These are phyloP conservation scores for Penicillium angulare DNA, from an alignment of 495 filamentous ascomycete genomes.

Conservation along the genomic window DNA sequence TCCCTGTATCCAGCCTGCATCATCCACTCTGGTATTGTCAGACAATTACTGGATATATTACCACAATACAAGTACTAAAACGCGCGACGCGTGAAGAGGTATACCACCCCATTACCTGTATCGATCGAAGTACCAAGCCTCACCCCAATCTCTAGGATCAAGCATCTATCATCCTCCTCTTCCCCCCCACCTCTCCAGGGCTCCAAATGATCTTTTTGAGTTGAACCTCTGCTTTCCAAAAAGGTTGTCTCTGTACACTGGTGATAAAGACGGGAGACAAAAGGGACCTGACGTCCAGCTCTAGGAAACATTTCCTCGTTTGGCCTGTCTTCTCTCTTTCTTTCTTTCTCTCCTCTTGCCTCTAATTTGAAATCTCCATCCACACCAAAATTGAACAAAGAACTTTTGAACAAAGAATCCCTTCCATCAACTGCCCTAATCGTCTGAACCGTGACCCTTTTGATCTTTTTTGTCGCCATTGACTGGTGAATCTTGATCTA, in stretches of 20 bases:
- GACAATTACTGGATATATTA: conserved; percentile 2
- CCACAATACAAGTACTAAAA: conserved; percentile 13
- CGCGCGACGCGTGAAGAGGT: conserved; percentile 31
- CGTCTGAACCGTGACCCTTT: too few species aligned
- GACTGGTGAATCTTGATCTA: too few species aligned
- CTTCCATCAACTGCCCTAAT: too few species aligned
- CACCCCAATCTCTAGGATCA: conserved; percentile 8
- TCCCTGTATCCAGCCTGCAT: not conserved
- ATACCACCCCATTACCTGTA: conserved; percentile 32
- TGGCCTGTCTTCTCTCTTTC: not conserved
- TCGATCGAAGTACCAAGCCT: conserved; percentile 13
- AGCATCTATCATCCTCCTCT: conserved; percentile 23
- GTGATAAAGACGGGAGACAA: conserved; percentile 8
- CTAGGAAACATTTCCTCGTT: not conserved
- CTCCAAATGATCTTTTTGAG: too few species aligned
- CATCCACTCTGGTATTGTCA: not conserved
- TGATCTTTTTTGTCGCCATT: too few species aligned
- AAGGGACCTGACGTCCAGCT: conserved; percentile 15
- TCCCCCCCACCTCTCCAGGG: too few species aligned
- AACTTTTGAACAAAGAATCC: not conserved
- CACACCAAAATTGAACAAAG: not conserved
- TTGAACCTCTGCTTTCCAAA: too few species aligned
- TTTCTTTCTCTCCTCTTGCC: not conserved
- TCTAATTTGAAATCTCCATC: not conserved
- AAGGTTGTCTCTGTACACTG: too few species aligned